phyloP scores from a whole-genome alignment of 257 asterid species.

The Lantana camara region DNA sequence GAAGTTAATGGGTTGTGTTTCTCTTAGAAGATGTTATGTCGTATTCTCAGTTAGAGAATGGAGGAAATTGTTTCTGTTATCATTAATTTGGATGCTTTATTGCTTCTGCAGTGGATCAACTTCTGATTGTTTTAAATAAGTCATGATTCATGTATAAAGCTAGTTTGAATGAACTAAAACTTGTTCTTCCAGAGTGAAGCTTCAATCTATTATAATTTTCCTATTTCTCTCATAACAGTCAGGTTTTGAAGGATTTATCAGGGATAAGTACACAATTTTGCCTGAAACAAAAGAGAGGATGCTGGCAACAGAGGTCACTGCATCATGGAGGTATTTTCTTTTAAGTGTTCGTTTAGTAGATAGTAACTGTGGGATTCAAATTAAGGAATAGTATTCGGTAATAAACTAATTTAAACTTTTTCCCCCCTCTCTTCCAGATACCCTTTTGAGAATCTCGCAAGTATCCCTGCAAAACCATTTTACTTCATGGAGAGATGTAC shows the following conservation, averaged over 20 bases:
- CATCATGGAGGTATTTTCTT: constrained; percentile 75
- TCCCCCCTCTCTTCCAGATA: constrained; percentile 72
- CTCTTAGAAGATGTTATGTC: neutral
- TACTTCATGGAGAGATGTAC: constrained; percentile 62
- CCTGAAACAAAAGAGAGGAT: constrained; percentile 95
- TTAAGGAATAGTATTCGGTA: too few relatives aligned
- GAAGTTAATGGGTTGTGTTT: neutral
- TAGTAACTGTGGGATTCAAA: constrained; percentile 1
- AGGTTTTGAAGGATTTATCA: constrained; percentile 92
- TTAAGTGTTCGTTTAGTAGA: constrained; percentile 6
- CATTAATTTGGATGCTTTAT: neutral
- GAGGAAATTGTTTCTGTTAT: neutral
- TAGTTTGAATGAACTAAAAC: neutral
- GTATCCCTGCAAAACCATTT: constrained; percentile 56
- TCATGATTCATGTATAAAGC: neutral
- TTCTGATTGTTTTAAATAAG: neutral
- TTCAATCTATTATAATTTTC: constrained; percentile 6
- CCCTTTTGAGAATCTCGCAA: constrained; percentile 55
- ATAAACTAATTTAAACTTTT: too few relatives aligned
- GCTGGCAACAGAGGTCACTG: constrained; percentile 92
- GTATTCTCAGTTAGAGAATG: neutral
- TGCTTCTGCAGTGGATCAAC: neutral
- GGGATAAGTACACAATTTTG: constrained; percentile 84
- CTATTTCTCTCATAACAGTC: constrained; percentile 58
- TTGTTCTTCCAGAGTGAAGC: constrained; percentile 13